phyloP scores from a whole-genome alignment of 2,329 filamentous ascomycete species.

The Aspergillus sp. region DNA sequence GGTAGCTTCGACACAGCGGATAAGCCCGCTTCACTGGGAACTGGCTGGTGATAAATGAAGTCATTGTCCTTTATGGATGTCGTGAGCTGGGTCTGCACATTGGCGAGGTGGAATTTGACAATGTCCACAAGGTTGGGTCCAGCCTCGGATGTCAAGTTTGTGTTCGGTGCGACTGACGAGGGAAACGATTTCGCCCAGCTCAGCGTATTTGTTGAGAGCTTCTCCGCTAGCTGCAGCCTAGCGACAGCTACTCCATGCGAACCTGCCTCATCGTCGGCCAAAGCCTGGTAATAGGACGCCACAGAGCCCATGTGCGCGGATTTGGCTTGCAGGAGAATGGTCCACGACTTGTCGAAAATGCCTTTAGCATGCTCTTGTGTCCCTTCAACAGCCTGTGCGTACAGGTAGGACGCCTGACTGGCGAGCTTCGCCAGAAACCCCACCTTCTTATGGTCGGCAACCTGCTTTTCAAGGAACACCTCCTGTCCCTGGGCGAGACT shows the following conservation, averaged over 20 bases:
- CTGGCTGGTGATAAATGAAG: conserved; percentile 94
- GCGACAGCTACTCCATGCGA: conserved; percentile 85
- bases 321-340: conserved; percentile 74
- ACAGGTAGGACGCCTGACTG: conserved; percentile 86
- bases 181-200: conserved; percentile 80
- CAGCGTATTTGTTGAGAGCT: conserved; percentile 76
- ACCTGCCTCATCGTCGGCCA: conserved; percentile 87
- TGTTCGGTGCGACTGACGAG: conserved; percentile 73
- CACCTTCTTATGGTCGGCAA: conserved; percentile 88
- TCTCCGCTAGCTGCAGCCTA: conserved; percentile 80
- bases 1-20: conserved; percentile 85
- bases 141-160: conserved; percentile 82
- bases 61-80: conserved; percentile 91
- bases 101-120: conserved; percentile 78
- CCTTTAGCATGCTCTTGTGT: conserved; percentile 90
- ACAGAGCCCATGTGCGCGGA: conserved; percentile 79
- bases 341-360: conserved; percentile 94
- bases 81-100: conserved; percentile 78
- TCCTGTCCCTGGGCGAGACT: conserved; percentile 97
- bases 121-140: conserved; percentile 75
- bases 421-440: conserved; percentile 90
- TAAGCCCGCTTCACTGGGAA: conserved; percentile 83
- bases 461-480: conserved; percentile 95
- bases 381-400: conserved; percentile 84
- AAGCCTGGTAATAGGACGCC: conserved; percentile 90